These are phyloP conservation scores for Geotrichum cucujoidarum DNA, from an alignment of 1,139 yeast species.

Conservation along the genomic window DNA sequence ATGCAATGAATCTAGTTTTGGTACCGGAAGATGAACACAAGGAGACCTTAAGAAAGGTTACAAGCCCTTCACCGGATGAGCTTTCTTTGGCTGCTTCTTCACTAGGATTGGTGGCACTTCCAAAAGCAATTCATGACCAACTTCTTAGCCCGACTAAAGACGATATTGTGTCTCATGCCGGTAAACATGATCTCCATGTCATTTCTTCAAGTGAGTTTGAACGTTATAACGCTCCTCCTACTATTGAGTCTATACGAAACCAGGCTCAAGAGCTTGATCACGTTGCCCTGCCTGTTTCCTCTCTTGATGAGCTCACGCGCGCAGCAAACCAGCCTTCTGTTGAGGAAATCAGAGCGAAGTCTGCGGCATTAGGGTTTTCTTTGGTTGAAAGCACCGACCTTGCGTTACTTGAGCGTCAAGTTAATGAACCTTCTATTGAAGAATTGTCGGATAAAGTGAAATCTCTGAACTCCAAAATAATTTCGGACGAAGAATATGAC, in stretches of 20 bases:
- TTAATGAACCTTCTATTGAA: conserved; percentile 28
- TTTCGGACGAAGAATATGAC: conserved; percentile 11
- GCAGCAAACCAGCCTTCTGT: conserved; percentile 20
- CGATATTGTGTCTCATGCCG: conserved; percentile 36
- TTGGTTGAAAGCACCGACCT: conserved; percentile 29
- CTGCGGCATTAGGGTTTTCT: conserved; percentile 30
- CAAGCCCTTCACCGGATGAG: conserved; percentile 27
- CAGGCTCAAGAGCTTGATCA: conserved; percentile 27
- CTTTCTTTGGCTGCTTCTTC: conserved; percentile 32
- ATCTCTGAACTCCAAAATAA: conserved; percentile 10
- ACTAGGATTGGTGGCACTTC: conserved; percentile 33
- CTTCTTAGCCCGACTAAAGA: conserved; percentile 24
- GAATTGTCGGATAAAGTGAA: conserved; percentile 27
- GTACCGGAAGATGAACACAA: conserved; percentile 23
- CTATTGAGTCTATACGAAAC: conserved; percentile 25
- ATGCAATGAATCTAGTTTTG: conserved; percentile 25
- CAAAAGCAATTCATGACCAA: conserved; percentile 25
- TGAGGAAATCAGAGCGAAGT: conserved; percentile 22
- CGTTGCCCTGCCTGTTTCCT: conserved; percentile 30
- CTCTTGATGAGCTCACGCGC: conserved; percentile 19
- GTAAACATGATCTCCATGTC: conserved; percentile 31
- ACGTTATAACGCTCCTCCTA: conserved; percentile 10
- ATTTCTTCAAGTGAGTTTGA: conserved; percentile 29
- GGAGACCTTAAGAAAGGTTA: conserved; percentile 22
- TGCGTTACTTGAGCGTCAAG: conserved; percentile 23